Base-by-base conservation (phyloP, 768 basidiomycete genomes). In the Mycena galopus region DNA sequence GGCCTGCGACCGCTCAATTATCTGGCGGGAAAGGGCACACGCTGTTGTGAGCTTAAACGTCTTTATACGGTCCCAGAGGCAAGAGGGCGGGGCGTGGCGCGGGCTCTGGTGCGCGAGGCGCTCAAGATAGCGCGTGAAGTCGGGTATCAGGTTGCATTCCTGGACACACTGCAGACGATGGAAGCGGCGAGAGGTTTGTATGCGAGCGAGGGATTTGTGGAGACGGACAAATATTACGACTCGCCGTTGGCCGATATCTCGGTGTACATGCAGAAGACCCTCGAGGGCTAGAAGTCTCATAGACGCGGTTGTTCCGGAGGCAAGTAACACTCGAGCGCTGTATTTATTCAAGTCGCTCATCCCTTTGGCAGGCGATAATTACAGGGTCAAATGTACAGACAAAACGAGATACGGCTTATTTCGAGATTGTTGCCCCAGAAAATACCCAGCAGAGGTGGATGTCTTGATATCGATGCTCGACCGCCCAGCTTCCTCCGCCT, bases 161-260 rank as follows among this genome's bases (percentile, higher is more conserved):
- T 59, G 57, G 57, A 59, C 37, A 59, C 57, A 6, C 23, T 59
- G 57, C 25, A 25, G 35, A 59, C 37, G 30, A 59, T 59, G 57
- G 35, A 59, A 14, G 57, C 57, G 12, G 57, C 57, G 7, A 35
- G 35, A 37, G 57, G 57, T 4, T 37, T 59, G 35, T 59, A 59
- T 39, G 35, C 57, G 57, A 59, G 57, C 57, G 57, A 59, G 12
- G 57, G 57, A 17, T 59, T 59, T 37, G 57, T 16, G 23, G 57
- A 59, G 23, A 37, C n/a, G 6, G 57, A 14, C 35, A 59, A 37
- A 37, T 59, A 59, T 37, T 59, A 59, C 23, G 57, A 59, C 4
- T 37, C 57, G 57, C 57, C 57, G 35, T 23, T 59, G 5, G 57
- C 37, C 23, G 57, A 59, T 25, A 14, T 7, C 6, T 37, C 57